Evolutionary conservation across 495 filamentous ascomycete species (phyloP), one percentile per base, ranked within the genome.

Genomic region (Penicillium silybi): DNA sequence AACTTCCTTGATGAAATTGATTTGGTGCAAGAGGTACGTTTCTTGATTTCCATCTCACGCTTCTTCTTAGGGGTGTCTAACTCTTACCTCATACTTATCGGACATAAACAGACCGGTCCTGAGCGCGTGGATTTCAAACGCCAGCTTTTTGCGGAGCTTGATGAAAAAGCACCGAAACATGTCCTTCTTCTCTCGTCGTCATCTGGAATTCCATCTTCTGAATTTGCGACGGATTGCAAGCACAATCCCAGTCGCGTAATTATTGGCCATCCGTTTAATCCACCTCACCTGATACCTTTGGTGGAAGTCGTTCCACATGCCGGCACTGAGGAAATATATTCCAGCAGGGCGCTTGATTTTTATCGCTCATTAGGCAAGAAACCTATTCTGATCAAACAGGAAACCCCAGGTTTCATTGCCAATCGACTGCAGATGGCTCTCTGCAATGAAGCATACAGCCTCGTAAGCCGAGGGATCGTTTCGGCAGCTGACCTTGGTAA

Each of bases 251-350:
- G 41, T 8, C 70, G 79, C 3, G 61, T 82, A 1, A 40, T 80
- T 0, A 71, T 80, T 18, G 77, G 77, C 13, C 81, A 82, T 62
- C 80, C 79, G 0, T 84, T 77, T 57, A 83, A 83, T 35, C 81
- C 79, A 7, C 81, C 79, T 2, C 79, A 83, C 50, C 67, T 83
- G 35, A 76, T 83, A 58, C 78, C 80, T 0, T 50, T 82, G 6
- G 67, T 82, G 22, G 79, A 82, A 55, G 57, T 81, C 38, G 80
- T 81, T 6, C 78, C 78, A 4, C 61, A 64, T 35, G 54, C 42
- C 0, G 43, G 27, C 25, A 61, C 61, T 1, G 34, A 40, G 18
- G 26, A 55, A 1, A 40, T 29, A 41, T 29, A 37, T n/a, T 40
- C 50, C 4, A n/a, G 41, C 1, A 10, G 37, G 19, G 61, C 75